Evolutionary conservation across 306 rosid genomes (phyloP).

Genomic region (Luffa aegyptiaca): DNA sequence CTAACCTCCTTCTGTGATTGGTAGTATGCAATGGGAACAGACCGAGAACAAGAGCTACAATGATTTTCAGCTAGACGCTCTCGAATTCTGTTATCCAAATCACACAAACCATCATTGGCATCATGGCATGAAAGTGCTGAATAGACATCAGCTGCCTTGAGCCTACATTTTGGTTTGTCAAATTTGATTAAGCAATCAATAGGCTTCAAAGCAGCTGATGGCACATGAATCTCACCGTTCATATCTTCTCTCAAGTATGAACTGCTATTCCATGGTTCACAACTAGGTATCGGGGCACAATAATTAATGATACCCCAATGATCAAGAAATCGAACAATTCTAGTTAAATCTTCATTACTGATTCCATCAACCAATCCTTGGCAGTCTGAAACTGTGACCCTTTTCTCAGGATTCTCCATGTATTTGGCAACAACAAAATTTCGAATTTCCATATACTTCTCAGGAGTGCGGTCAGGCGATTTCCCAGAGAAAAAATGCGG

Average conservation of each 20-base stretch:
- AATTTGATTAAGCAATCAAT: conserved; percentile 86
- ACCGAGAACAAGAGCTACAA: conserved; percentile 70
- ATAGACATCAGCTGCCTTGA: conserved; percentile 65
- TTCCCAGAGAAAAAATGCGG: conserved; percentile 94
- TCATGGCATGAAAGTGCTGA: conserved; percentile 28
- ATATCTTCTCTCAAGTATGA: conserved; percentile 67
- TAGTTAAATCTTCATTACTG: conserved; percentile 58
- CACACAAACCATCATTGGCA: conserved; percentile 26
- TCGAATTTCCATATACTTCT: conserved; percentile 92
- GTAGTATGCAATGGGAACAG: conserved; percentile 63
- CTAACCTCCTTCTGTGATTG: conserved; percentile 97
- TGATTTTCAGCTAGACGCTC: conserved; percentile 83
- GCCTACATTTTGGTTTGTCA: conserved; percentile 82
- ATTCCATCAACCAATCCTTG: conserved; percentile 41
- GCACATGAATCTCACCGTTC: conserved; percentile 79
- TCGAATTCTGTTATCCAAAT: conserved; percentile 78
- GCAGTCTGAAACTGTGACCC: conserved; percentile 53
- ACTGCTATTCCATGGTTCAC: conserved; percentile 33
- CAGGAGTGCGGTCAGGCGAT: conserved; percentile 49
- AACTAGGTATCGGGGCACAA: conserved; percentile 49
- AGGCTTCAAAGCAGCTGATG: conserved; percentile 71
- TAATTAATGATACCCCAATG: conserved; percentile 97
- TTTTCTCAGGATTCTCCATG: conserved; percentile 78
- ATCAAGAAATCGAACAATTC: conserved; percentile 86
- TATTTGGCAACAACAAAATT: conserved; percentile 72